Conservation (phyloP, 2,329 filamentous ascomycete species). For the Paraphaeosphaeria minitans region DNA sequence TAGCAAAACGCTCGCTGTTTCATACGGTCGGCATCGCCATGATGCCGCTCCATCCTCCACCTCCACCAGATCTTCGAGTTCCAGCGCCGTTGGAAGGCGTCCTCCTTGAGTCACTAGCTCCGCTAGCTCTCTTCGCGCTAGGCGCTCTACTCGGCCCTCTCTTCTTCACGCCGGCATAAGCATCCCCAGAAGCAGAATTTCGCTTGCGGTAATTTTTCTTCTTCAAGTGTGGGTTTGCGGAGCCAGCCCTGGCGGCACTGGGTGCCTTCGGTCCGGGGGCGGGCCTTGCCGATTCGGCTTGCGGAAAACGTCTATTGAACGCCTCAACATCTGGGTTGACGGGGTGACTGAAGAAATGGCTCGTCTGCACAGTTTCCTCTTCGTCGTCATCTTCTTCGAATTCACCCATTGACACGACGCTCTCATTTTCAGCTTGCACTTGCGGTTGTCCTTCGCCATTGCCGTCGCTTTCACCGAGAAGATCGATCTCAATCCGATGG, state of each 20-base stretch:
- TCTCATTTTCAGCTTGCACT: constrained; percentile 21
- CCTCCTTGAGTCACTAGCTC: constrained; percentile 12
- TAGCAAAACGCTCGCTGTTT: not conserved
- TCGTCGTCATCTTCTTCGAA: constrained; percentile 31
- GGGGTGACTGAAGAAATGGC: constrained; percentile 36
- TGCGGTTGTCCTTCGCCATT: constrained; percentile 17
- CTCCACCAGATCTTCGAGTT: constrained; percentile 18
- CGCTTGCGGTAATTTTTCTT: constrained; percentile 26
- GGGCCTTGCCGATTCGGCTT: constrained; percentile 20
- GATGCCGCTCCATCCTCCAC: constrained; percentile 24
- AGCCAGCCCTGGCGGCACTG: constrained; percentile 19
- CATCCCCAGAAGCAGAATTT: constrained; percentile 24
- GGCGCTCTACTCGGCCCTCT: constrained; percentile 27
- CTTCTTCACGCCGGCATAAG: constrained; percentile 22
- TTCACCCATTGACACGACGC: constrained; percentile 28
- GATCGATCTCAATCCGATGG: constrained; percentile 54
- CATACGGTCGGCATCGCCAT: constrained; percentile 37
- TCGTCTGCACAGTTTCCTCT: constrained; percentile 25
- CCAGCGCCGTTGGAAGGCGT: constrained; percentile 18
- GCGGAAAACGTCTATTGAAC: constrained; percentile 35
- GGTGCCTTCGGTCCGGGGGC: constrained; percentile 16
- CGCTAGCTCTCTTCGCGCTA: constrained; percentile 9
- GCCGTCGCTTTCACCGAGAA: constrained; percentile 45
- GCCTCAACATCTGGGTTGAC: constrained; percentile 35
- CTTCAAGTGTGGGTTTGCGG: constrained; percentile 24